Evolutionary conservation across 2,329 filamentous ascomycete species (phyloP).

Genomic region (Botrytis medusae): DNA sequence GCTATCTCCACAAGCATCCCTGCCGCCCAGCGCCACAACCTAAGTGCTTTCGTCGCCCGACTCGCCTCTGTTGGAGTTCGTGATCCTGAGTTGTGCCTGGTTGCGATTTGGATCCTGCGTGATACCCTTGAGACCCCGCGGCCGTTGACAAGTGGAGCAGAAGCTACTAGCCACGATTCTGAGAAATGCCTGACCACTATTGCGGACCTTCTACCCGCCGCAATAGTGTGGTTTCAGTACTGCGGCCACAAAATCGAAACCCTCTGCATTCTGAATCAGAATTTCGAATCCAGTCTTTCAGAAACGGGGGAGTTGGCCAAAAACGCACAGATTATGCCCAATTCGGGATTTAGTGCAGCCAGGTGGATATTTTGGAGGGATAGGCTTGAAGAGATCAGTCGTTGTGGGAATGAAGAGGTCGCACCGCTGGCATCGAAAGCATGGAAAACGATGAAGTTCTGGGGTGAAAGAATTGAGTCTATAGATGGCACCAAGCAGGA

Average conservation of each 20-base stretch:
- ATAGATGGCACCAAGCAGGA: neutral
- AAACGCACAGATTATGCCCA: neutral
- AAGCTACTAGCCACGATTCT: rapidly evolving
- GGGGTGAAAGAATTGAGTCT: neutral
- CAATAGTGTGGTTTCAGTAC: neutral
- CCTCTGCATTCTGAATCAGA: neutral
- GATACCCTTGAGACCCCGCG: neutral
- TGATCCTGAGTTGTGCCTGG: neutral
- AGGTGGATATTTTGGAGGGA: neutral
- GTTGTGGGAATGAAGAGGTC: neutral
- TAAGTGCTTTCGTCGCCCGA: neutral
- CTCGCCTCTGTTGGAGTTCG: neutral
- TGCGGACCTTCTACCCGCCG: neutral
- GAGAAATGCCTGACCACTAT: neutral
- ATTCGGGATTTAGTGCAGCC: neutral
- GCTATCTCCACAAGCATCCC: neutral
- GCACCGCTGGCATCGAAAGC: neutral
- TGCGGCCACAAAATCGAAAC: neutral
- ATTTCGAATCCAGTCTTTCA: neutral
- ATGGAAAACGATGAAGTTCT: neutral
- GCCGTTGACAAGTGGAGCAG: neutral
- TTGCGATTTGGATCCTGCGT: neutral
- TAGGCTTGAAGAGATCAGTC: neutral
- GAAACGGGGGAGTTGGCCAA: neutral
- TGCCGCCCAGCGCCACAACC: neutral